Percentiles rank a stretch among this genome's conserved stretches.
phyloP scores from a whole-genome alignment of 176 grass and related monocot genomes.

The Otatea glauca region DNA sequence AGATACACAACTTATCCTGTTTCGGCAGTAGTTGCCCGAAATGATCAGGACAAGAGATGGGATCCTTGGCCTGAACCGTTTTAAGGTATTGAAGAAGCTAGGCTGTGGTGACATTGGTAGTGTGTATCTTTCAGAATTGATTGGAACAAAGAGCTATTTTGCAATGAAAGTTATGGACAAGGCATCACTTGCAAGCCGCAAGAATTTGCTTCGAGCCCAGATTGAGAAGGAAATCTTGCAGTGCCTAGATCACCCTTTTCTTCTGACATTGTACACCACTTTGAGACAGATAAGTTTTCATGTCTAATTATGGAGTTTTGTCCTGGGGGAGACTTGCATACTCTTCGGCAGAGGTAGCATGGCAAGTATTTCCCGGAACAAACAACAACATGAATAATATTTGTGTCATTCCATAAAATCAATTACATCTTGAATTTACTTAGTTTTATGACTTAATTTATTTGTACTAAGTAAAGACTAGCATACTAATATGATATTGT shows the following conservation, averaged over 20 bases:
- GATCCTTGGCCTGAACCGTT: constrained; percentile 67
- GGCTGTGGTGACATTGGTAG: constrained; percentile 85
- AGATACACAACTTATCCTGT: no score
- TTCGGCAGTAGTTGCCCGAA: no score
- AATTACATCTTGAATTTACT: constrained; percentile 18
- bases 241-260: no score
- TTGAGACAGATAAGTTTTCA: constrained; percentile 87
- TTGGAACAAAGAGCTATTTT: constrained; percentile 78
- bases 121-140: constrained; percentile 81
- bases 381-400: not conserved
- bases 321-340: constrained; percentile 77
- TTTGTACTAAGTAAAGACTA: not conserved
- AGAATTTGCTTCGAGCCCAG: no score
- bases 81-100: constrained; percentile 71
- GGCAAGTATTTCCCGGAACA: constrained; percentile 85
- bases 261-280: no score
- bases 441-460: constrained; percentile 19
- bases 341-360: constrained; percentile 68
- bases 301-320: constrained; percentile 88
- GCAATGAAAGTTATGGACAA: constrained; percentile 88
- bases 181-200: no score
- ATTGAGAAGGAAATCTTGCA: no score
- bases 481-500: constrained; percentile 8
- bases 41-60: constrained; percentile 58
- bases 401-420: not conserved